Evolutionary conservation across 2,329 filamentous ascomycete species (phyloP).

Genomic region (Davidsoniella australis): DNA sequence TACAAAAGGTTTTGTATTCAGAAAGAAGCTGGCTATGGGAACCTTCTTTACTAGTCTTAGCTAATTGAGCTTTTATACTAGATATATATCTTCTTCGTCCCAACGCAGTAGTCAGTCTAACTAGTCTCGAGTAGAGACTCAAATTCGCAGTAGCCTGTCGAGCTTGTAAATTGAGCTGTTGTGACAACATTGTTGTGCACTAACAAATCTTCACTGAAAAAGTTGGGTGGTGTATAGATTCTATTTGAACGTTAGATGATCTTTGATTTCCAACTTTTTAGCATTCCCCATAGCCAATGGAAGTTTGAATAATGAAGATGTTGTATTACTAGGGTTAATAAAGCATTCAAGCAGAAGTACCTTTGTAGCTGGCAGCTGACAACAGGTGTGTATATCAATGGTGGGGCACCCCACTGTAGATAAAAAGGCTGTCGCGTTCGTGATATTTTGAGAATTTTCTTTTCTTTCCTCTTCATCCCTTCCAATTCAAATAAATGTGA

Average conservation of each 20-base stretch:
- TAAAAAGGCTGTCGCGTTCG: constrained; percentile 3
- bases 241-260: not conserved
- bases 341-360: not conserved
- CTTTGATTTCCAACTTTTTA: no score
- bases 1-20: constrained; percentile 12
- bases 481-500: constrained; percentile 98
- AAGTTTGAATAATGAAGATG: not conserved
- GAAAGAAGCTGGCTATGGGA: constrained; percentile 1
- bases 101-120: not conserved
- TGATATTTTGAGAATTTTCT: constrained; percentile 21
- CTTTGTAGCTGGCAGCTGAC: constrained; percentile 9
- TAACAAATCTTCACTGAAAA: no score
- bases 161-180: not conserved
- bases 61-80: not conserved
- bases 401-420: constrained; percentile 6
- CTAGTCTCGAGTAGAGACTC: not conserved
- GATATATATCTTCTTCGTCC: not conserved
- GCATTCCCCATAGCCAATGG: no score
- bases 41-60: not conserved
- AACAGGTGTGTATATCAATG: not conserved
- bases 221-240: not conserved
- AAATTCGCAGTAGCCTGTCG: not conserved
- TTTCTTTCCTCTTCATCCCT: constrained; percentile 56
- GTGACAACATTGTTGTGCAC: not conserved
- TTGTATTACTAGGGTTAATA: constrained; percentile 4